phyloP scores from a whole-genome alignment of 192 early-diverging fungal species.

The Phlyctochytrium arcticum region DNA sequence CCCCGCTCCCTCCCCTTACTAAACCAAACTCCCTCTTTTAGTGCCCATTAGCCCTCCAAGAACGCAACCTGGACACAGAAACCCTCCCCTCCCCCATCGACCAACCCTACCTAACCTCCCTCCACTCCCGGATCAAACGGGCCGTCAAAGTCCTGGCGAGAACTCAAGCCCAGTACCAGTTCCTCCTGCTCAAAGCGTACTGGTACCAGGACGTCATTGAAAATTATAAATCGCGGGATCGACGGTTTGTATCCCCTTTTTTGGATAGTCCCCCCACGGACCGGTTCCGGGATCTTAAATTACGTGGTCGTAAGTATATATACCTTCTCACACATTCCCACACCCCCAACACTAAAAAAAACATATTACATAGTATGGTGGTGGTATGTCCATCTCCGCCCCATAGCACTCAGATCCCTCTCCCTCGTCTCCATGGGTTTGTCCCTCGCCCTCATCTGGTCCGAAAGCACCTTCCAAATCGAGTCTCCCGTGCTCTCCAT shows the following conservation, averaged over 20 bases:
- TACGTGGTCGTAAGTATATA: constrained; percentile 27
- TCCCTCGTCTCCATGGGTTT: constrained; percentile 56
- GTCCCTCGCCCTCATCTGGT: constrained; percentile 82
- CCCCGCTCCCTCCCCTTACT: background rate
- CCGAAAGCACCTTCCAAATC: constrained; percentile 85
- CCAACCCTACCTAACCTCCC: constrained; percentile 57
- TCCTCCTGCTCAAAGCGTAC: constrained; percentile 71
- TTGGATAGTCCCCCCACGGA: background rate
- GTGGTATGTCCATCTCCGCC: constrained; percentile 78
- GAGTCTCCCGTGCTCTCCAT: constrained; percentile 56
- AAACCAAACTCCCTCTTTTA: constrained; percentile 1
- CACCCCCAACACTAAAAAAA: background rate
- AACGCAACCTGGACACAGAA: constrained; percentile 21
- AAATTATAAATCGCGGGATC: constrained; percentile 61
- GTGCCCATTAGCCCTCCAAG: constrained; percentile 43
- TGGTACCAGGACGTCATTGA: constrained; percentile 77
- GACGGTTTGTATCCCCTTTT: constrained; percentile 33
- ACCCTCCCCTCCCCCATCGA: constrained; percentile 37
- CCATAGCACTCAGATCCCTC: constrained; percentile 53
- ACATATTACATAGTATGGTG: constrained; percentile 64
- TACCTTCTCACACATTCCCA: background rate
- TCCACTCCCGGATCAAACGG: constrained; percentile 72
- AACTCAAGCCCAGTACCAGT: constrained; percentile 76
- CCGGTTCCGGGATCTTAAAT: constrained; percentile 18
- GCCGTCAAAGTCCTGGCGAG: constrained; percentile 65